Evolutionary conservation across 2,329 filamentous ascomycete genomes (phyloP).

Genomic region (Pseudogymnoascus sp.): DNA sequence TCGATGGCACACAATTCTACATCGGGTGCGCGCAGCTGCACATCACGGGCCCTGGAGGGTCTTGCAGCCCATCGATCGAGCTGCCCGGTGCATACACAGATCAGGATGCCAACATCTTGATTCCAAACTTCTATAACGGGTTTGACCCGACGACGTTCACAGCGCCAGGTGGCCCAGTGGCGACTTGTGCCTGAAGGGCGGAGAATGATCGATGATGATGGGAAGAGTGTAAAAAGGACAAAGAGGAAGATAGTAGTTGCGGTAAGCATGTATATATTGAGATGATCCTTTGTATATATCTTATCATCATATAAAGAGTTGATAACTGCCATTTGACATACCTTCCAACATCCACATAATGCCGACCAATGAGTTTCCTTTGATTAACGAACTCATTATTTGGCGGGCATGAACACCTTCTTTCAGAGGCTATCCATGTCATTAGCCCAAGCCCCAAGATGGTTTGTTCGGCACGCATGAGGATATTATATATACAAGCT

Average conservation of each 20-base stretch:
- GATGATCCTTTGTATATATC: constrained; percentile 1
- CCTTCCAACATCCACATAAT: neutral
- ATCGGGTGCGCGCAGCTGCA: constrained; percentile 23
- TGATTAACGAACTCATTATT: neutral
- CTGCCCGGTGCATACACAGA: constrained; percentile 23
- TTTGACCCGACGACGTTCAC: constrained; percentile 28
- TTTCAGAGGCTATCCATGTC: neutral
- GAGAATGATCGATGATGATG: neutral
- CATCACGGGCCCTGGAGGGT: constrained; percentile 20
- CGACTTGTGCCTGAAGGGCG: constrained; percentile 9
- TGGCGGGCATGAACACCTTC: neutral
- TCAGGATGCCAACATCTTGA: constrained; percentile 20
- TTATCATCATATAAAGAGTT: neutral
- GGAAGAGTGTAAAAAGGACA: neutral
- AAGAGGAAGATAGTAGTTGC: neutral
- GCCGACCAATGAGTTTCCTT: neutral
- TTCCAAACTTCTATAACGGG: constrained; percentile 17
- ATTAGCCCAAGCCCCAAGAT: neutral
- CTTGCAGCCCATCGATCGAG: constrained; percentile 18
- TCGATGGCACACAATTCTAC: constrained; percentile 29
- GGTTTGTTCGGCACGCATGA: neutral
- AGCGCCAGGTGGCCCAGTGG: constrained; percentile 23
- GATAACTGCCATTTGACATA: neutral
- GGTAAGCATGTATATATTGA: neutral
- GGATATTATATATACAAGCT: neutral